Evolutionary conservation across 2,329 filamentous ascomycete species (phyloP).

Genomic region (Hirsutella rhossiliensis): DNA sequence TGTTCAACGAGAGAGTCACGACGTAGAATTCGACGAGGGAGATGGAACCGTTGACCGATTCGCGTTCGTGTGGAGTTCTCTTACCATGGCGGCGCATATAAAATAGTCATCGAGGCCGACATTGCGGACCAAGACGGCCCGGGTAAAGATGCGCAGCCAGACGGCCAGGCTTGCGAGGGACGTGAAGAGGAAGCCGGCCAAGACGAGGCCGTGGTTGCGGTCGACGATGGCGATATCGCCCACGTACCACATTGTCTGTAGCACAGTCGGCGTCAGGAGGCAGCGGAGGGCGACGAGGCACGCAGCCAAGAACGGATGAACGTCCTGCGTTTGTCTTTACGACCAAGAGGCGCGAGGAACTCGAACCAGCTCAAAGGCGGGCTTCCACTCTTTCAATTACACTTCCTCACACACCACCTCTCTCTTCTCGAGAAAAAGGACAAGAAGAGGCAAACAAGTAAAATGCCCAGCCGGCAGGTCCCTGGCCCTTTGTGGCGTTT

Average conservation of each 20-base stretch:
- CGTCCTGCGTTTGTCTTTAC: too few relatives aligned
- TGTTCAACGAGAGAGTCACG: too few relatives aligned
- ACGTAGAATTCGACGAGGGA: background rate
- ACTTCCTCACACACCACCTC: too few relatives aligned
- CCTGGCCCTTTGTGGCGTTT: too few relatives aligned
- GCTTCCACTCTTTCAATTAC: too few relatives aligned
- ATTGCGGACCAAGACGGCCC: background rate
- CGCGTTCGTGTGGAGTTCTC: background rate
- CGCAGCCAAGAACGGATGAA: conserved; percentile 18
- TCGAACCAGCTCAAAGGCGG: too few relatives aligned
- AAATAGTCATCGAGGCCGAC: conserved; percentile 5
- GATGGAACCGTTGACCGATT: too few relatives aligned
- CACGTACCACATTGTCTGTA: conserved; percentile 5
- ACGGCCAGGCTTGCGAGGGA: conserved; percentile 6
- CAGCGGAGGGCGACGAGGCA: background rate
- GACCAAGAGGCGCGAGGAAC: too few relatives aligned
- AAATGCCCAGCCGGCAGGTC: too few relatives aligned
- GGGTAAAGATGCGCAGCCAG: conserved; percentile 5
- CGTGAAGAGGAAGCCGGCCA: conserved; percentile 8
- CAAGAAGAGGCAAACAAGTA: too few relatives aligned
- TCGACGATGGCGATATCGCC: conserved; percentile 6
- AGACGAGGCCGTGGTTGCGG: conserved; percentile 8
- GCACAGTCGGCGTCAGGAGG: too few relatives aligned
- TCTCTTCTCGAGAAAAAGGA: too few relatives aligned
- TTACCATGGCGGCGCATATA: conserved; percentile 4